phyloP scores from a whole-genome alignment of 2,329 filamentous ascomycete genomes.

The Fusarium falciforme region DNA sequence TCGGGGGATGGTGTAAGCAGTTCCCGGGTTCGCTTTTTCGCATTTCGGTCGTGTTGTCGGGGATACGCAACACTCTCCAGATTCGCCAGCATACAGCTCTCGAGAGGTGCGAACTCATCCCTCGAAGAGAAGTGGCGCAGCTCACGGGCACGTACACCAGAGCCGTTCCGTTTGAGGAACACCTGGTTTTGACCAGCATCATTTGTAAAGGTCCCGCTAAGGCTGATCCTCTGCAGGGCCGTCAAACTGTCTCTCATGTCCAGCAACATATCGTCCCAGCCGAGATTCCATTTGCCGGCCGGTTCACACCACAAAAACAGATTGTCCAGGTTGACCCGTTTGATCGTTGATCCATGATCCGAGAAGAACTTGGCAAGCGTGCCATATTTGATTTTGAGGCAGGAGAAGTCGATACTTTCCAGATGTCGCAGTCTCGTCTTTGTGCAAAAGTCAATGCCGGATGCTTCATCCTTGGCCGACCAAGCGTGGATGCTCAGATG shows the following conservation, averaged over 20 bases:
- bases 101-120: conserved; percentile 15
- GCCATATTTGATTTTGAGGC: conserved; percentile 24
- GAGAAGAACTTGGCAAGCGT: conserved; percentile 29
- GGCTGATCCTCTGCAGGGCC: conserved; percentile 11
- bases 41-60: background rate
- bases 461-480: conserved; percentile 1
- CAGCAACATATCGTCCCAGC: conserved; percentile 34
- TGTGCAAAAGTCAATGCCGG: conserved; percentile 28
- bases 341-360: conserved; percentile 26
- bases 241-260: conserved; percentile 17
- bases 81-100: conserved; percentile 28
- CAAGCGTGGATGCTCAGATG: conserved; percentile 22
- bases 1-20: background rate
- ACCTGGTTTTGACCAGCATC: conserved; percentile 28
- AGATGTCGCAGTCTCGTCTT: conserved; percentile 32
- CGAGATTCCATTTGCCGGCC: conserved; percentile 3
- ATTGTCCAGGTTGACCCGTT: conserved; percentile 14
- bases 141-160: background rate
- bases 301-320: conserved; percentile 19
- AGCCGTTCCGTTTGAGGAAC: conserved; percentile 7
- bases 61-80: conserved; percentile 30
- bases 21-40: background rate
- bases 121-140: background rate
- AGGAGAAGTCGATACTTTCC: conserved; percentile 27
- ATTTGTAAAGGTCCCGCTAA: conserved; percentile 23